These are phyloP conservation scores for Antarctomyces pellizariae DNA, from an alignment of 495 filamentous ascomycete species.

Conservation along the genomic window DNA sequence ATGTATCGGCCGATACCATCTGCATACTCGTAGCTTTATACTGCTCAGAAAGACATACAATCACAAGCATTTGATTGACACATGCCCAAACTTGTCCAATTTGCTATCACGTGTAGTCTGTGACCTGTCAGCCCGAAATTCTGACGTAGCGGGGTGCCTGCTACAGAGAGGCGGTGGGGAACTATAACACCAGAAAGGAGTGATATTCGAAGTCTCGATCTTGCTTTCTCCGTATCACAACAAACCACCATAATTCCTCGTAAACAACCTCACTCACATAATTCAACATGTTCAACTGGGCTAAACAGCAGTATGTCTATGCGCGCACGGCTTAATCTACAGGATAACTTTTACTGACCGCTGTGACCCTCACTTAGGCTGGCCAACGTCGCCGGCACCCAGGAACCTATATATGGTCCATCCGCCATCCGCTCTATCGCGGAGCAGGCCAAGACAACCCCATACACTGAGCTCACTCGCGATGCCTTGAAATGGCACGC, in stretches of 20 bases:
- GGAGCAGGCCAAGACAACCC: slow-evolving; percentile 49
- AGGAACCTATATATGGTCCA: slow-evolving; percentile 91
- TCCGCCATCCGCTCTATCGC: slow-evolving; percentile 68
- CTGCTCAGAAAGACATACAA: too few species aligned
- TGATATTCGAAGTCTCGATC: too few species aligned
- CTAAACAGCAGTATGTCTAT: slow-evolving; percentile 39
- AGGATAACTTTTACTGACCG: slow-evolving; percentile 1
- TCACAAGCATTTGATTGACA: too few species aligned
- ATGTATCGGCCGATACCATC: too few species aligned
- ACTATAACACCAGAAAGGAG: too few species aligned
- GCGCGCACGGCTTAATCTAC: slow-evolving; percentile 1
- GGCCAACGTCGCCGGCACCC: slow-evolving; percentile 78
- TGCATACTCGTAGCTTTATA: too few species aligned
- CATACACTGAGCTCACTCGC: slow-evolving; percentile 57
- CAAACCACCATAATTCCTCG: too few species aligned
- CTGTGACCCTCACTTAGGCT: slow-evolving; percentile 28
- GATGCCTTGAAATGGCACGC: slow-evolving; percentile 63
- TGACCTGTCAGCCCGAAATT: too few species aligned
- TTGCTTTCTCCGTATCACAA: too few species aligned
- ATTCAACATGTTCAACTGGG: slow-evolving; percentile 32
- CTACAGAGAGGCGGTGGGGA: slow-evolving; percentile 1
- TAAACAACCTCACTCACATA: neutral
- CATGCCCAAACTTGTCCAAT: too few species aligned
- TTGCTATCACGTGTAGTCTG: too few species aligned
- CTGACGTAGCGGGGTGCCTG: neutral